Percentiles rank a stretch among this genome's conserved stretches.
Evolutionary conservation across 192 early-diverging fungal genomes (phyloP).

Genomic region (Backusella macrospora): DNA sequence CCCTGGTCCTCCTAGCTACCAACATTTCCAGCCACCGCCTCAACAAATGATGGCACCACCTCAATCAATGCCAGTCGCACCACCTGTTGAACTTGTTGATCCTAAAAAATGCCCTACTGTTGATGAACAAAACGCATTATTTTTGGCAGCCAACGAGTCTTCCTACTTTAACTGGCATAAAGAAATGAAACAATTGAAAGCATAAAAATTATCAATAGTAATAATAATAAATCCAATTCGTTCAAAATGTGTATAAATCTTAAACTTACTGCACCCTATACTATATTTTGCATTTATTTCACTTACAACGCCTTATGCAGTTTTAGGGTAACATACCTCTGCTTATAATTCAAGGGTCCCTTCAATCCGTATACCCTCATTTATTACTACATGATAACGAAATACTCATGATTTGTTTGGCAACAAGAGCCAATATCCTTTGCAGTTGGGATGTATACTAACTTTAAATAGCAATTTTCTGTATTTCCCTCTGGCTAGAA

Average conservation of each 20-base stretch:
- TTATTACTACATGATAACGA: background rate
- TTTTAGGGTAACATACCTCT: background rate
- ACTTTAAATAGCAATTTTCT: background rate
- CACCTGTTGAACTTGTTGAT: constrained; percentile 15
- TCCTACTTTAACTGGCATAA: constrained; percentile 6
- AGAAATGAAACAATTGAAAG: background rate
- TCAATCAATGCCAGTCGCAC: background rate
- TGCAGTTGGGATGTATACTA: background rate
- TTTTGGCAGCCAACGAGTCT: background rate
- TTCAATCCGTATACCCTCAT: background rate
- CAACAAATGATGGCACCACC: background rate
- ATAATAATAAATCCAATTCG: background rate
- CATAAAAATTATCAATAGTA: background rate
- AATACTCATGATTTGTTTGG: background rate
- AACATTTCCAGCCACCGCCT: background rate
- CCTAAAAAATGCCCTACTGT: background rate
- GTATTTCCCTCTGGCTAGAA: background rate
- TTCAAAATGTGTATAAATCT: background rate
- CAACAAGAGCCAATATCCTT: background rate
- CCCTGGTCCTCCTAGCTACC: background rate
- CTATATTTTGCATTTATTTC: background rate
- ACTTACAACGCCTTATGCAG: background rate
- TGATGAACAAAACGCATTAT: constrained; percentile 15
- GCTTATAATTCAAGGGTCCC: background rate
- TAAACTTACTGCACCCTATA: background rate